These are phyloP conservation scores for Aspergillus persii DNA, from an alignment of 2,329 filamentous ascomycete species.

Conservation along the genomic window DNA sequence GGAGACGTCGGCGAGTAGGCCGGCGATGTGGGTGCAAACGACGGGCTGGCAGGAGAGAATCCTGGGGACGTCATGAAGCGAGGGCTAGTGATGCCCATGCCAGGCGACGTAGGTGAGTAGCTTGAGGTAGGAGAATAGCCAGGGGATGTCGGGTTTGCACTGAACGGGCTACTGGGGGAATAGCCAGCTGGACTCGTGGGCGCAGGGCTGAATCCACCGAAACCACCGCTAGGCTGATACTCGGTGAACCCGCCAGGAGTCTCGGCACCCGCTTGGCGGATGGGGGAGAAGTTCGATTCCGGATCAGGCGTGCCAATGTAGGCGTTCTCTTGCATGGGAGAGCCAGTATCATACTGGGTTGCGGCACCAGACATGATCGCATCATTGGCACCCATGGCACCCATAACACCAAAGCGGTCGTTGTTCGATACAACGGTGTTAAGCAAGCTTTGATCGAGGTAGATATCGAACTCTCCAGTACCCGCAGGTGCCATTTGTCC, in stretches of 20 bases:
- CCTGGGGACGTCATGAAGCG: constrained; percentile 54
- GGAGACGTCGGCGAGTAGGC: constrained; percentile 77
- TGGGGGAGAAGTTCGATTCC: constrained; percentile 67
- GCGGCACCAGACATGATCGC: constrained; percentile 73
- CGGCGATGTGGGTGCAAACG: constrained; percentile 55
- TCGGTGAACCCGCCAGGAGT: constrained; percentile 56
- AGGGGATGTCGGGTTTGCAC: constrained; percentile 67
- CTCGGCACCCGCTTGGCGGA: constrained; percentile 67
- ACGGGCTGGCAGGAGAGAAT: constrained; percentile 55
- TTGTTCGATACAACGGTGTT: constrained; percentile 94
- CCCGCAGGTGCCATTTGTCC: constrained; percentile 96
- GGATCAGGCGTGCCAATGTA: constrained; percentile 63
- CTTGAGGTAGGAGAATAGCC: constrained; percentile 60
- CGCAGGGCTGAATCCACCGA: constrained; percentile 63
- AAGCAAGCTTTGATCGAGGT: constrained; percentile 91
- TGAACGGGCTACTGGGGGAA: constrained; percentile 73
- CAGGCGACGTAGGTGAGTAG: constrained; percentile 76
- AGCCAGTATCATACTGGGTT: constrained; percentile 82
- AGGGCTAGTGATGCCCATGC: constrained; percentile 56
- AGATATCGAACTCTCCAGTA: constrained; percentile 91
- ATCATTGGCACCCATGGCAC: constrained; percentile 73
- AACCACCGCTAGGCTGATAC: constrained; percentile 68
- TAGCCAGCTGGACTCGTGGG: constrained; percentile 64
- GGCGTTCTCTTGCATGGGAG: constrained; percentile 60
- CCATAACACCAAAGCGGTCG: constrained; percentile 77